phyloP scores from a whole-genome alignment of 2,329 filamentous ascomycete species.

The Pseudogymnoascus sp. region DNA sequence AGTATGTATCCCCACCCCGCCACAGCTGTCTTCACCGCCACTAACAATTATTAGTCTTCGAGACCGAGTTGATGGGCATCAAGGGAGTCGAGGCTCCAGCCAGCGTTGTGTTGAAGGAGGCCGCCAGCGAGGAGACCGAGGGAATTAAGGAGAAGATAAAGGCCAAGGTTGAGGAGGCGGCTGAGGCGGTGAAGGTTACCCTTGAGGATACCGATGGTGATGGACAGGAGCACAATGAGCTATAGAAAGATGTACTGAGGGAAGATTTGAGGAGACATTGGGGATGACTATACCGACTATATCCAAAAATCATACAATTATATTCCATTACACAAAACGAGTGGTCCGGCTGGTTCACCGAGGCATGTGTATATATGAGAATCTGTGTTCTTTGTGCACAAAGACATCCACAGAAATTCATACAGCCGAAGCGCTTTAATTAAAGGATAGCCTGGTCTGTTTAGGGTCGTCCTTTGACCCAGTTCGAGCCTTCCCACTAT shows the following conservation, averaged over 20 bases:
- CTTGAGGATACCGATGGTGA: constrained; percentile 47
- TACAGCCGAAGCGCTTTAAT: not conserved
- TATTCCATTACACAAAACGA: not conserved
- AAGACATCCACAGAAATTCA: not conserved
- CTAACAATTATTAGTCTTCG: constrained; percentile 56
- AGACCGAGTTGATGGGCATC: constrained; percentile 83
- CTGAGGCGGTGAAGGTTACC: constrained; percentile 44
- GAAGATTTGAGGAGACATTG: not conserved
- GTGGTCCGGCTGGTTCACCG: not conserved
- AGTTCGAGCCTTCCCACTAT: not conserved
- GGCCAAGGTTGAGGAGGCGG: constrained; percentile 42
- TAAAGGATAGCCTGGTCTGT: constrained; percentile 4
- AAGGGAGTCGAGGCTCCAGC: constrained; percentile 50
- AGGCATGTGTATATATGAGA: not conserved
- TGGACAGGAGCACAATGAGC: constrained; percentile 50
- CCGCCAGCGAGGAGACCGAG: constrained; percentile 35
- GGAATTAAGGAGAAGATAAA: constrained; percentile 33
- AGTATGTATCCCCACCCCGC: constrained; percentile 37
- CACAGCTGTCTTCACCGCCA: constrained; percentile 13
- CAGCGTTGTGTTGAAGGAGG: constrained; percentile 13
- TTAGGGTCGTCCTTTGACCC: not conserved
- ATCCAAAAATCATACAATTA: constrained; percentile 1
- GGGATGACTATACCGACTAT: not conserved
- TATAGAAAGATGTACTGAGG: constrained; percentile 30
- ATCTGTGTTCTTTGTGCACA: not conserved